Evolutionary conservation across 805 yeast species (phyloP).

Genomic region (Candida odintsovae): DNA sequence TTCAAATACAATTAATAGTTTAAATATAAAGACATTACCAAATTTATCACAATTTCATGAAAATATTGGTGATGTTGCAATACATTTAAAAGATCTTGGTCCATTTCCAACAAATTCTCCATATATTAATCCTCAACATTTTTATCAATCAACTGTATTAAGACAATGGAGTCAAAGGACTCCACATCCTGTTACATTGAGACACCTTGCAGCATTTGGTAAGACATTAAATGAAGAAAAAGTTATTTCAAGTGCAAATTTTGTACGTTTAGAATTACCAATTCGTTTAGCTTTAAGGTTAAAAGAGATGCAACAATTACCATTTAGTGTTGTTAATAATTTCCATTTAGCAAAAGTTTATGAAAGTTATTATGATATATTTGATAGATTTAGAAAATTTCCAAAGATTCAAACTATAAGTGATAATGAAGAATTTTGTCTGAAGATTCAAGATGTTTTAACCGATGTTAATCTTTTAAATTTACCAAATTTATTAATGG

Average conservation of each 20-base stretch:
- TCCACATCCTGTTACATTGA: constrained; percentile 89
- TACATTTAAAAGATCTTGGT: constrained; percentile 29
- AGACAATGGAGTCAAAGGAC: constrained; percentile 52
- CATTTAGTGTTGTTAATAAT: constrained; percentile 79
- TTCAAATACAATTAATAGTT: too few relatives aligned
- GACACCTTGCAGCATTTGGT: constrained; percentile 88
- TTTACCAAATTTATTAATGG: constrained; percentile 88
- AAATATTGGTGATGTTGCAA: constrained; percentile 26
- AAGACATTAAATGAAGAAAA: constrained; percentile 70
- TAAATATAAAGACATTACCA: constrained; percentile 15
- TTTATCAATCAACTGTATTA: constrained; percentile 74
- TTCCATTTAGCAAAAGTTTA: constrained; percentile 83
- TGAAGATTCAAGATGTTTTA: constrained; percentile 53
- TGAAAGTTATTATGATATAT: constrained; percentile 82
- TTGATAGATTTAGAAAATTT: constrained; percentile 75
- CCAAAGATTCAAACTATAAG: constrained; percentile 61
- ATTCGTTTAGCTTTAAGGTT: constrained; percentile 78
- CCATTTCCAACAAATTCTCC: constrained; percentile 37
- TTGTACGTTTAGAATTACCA: constrained; percentile 81
- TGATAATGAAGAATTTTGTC: constrained; percentile 72
- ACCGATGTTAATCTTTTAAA: constrained; percentile 74
- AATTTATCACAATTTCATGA: constrained; percentile 32
- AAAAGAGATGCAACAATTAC: constrained; percentile 72
- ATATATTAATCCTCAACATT: constrained; percentile 64
- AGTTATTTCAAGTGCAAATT: constrained; percentile 77